Evolutionary conservation across 2,329 filamentous ascomycete genomes (phyloP).

Genomic region (Pseudogymnoascus sp.): DNA sequence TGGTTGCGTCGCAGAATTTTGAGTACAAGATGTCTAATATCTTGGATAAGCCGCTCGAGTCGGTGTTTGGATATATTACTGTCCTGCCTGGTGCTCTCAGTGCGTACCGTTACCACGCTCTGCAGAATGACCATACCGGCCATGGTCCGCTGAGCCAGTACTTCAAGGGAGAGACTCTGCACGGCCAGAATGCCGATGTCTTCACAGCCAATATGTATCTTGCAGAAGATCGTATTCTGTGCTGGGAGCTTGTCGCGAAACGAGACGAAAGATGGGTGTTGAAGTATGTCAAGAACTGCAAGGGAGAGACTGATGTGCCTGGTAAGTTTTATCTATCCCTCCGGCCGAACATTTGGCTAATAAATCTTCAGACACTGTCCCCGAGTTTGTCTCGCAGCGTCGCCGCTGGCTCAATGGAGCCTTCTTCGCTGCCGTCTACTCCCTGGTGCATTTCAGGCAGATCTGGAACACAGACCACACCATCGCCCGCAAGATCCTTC

Average conservation of each 20-base stretch:
- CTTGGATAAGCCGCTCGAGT: slow-evolving; percentile 92
- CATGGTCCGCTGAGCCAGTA: slow-evolving; percentile 95
- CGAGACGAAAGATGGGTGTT: slow-evolving; percentile 90
- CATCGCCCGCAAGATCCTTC: slow-evolving; percentile 74
- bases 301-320: slow-evolving; percentile 95
- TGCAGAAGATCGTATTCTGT: slow-evolving; percentile 81
- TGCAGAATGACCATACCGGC: slow-evolving; percentile 94
- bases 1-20: slow-evolving; percentile 96
- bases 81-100: slow-evolving; percentile 91
- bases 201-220: slow-evolving; percentile 97
- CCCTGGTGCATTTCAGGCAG: slow-evolving; percentile 87
- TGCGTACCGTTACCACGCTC: slow-evolving; percentile 88
- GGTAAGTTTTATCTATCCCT: slow-evolving; percentile 48
- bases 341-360: slow-evolving; percentile 9
- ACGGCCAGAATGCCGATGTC: slow-evolving; percentile 91
- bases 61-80: slow-evolving; percentile 96
- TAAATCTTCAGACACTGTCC: slow-evolving; percentile 62
- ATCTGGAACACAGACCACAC: slow-evolving; percentile 92
- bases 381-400: slow-evolving; percentile 94
- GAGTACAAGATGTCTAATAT: slow-evolving; percentile 99
- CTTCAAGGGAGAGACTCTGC: slow-evolving; percentile 96
- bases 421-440: slow-evolving; percentile 98
- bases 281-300: slow-evolving; percentile 95
- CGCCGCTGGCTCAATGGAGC: slow-evolving; percentile 96
- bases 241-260: slow-evolving; percentile 94